A percentile compares a stretch with the other conserved stretches of the same genome.
phyloP scores from a whole-genome alignment of 2,329 filamentous ascomycete species.

The Exophiala xenobiotica region DNA sequence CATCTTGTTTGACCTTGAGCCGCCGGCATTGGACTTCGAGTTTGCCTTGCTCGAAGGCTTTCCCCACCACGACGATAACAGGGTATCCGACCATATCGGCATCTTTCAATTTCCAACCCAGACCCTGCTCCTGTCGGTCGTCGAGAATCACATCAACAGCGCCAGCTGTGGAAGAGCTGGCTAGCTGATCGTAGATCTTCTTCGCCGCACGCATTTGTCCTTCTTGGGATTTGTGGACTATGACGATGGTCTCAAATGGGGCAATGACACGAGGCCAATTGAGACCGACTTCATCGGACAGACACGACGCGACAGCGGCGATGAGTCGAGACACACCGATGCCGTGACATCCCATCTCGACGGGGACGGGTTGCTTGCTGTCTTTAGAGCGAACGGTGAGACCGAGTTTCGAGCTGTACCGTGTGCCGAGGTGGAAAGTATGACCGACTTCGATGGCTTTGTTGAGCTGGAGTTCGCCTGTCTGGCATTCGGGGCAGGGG shows the following conservation, averaged over 20 bases:
- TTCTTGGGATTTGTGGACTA: conserved; percentile 53
- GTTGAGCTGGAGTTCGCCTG: conserved; percentile 63
- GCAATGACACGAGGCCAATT: conserved; percentile 88
- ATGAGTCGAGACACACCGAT: conserved; percentile 91
- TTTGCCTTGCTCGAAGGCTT: conserved; percentile 59
- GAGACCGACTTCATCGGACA: conserved; percentile 70
- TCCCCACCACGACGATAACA: conserved; percentile 75
- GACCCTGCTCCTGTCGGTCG: conserved; percentile 62
- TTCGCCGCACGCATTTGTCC: conserved; percentile 46
- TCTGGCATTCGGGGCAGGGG: conserved; percentile 67
- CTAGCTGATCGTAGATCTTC: conserved; percentile 64
- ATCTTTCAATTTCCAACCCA: conserved; percentile 86
- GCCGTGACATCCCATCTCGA: conserved; percentile 96
- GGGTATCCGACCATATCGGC: conserved; percentile 89
- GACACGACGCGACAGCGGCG: conserved; percentile 75
- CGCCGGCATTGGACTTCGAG: conserved; percentile 78
- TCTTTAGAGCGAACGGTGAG: conserved; percentile 50
- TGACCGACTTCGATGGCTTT: conserved; percentile 88
- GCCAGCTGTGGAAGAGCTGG: conserved; percentile 21
- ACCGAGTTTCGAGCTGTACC: conserved; percentile 75
- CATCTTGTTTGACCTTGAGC: conserved; percentile 61
- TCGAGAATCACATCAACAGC: conserved; percentile 69
- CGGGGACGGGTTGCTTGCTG: conserved; percentile 47
- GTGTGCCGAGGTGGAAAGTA: conserved; percentile 88
- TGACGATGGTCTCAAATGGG: conserved; percentile 73